These are phyloP conservation scores for Psophocarpus tetragonolobus DNA, from an alignment of 306 rosid genomes.

Conservation along the genomic window DNA sequence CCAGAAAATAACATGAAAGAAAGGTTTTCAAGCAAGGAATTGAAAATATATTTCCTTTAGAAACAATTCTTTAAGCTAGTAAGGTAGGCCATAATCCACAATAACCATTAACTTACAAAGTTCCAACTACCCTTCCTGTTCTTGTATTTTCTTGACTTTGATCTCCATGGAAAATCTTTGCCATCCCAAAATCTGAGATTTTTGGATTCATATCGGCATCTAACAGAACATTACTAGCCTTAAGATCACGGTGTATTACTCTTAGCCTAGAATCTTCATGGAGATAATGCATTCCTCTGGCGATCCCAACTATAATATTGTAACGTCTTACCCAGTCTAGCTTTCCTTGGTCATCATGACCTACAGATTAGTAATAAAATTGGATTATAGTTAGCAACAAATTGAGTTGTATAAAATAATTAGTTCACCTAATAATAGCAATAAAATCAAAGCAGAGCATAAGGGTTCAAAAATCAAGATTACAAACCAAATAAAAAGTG, in stretches of 20 bases:
- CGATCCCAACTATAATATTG: constrained; percentile 48
- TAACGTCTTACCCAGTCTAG: constrained; percentile 50
- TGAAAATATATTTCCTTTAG: background rate
- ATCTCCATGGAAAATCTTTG: constrained; percentile 41
- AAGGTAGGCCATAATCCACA: background rate
- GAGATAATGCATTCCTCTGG: constrained; percentile 51
- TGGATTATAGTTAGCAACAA: background rate
- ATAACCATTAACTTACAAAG: constrained; percentile 46
- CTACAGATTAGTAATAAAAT: constrained; percentile 24
- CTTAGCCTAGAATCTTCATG: constrained; percentile 55
- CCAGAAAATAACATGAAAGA: background rate
- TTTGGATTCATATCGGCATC: constrained; percentile 53
- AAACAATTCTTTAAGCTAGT: background rate
- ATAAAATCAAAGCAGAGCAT: background rate
- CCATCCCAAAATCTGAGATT: constrained; percentile 66
- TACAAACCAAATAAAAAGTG: constrained; percentile 49
- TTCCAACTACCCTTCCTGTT: constrained; percentile 50
- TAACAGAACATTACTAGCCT: constrained; percentile 51
- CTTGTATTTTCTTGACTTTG: constrained; percentile 37
- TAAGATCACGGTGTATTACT: constrained; percentile 60
- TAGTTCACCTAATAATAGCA: background rate
- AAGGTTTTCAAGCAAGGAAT: background rate
- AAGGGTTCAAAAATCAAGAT: background rate
- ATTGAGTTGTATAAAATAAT: background rate
- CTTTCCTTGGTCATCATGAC: constrained; percentile 3